Conservation (phyloP, 1,284 basidiomycete species). For the Moesziomyces aphidis region DNA sequence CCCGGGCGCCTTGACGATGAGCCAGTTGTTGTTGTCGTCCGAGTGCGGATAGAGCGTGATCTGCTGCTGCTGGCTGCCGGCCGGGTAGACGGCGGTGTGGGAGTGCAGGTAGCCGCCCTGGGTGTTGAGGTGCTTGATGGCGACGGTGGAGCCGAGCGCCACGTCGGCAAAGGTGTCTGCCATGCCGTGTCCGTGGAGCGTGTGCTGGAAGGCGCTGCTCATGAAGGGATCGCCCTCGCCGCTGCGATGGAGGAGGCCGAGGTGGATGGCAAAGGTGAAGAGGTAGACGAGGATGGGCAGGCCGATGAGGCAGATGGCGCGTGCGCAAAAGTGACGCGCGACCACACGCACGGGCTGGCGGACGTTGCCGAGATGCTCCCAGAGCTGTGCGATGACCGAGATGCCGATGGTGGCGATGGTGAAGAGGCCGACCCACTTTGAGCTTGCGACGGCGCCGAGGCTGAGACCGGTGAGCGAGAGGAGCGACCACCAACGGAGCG, state of each 20-base stretch:
- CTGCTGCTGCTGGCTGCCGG: conserved; percentile 83
- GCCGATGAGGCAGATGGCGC: conserved; percentile 87
- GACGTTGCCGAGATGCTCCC: conserved; percentile 88
- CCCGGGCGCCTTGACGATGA: conserved; percentile 74
- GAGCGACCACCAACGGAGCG: conserved; percentile 90
- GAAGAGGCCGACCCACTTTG: conserved; percentile 99
- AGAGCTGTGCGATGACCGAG: conserved; percentile 86
- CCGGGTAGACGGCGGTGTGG: conserved; percentile 87
- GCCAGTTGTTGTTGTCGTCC: conserved; percentile 92
- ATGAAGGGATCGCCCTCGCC: conserved; percentile 99
- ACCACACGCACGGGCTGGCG: conserved; percentile 81
- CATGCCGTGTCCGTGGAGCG: conserved; percentile 90
- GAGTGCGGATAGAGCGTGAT: conserved; percentile 96
- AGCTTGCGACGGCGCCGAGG: conserved; percentile 89
- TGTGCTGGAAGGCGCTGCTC: conserved; percentile 98
- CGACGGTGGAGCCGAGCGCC: conserved; percentile 83
- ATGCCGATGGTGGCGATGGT: conserved; percentile 95
- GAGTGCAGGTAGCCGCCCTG: conserved; percentile 98
- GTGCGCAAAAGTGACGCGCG: conserved; percentile 85
- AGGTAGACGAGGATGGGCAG: conserved; percentile 91
- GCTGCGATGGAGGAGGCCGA: conserved; percentile 84
- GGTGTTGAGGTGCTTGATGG: conserved; percentile 91
- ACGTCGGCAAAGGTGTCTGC: conserved; percentile 89
- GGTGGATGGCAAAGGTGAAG: conserved; percentile 94
- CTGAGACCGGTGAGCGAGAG: conserved; percentile 87